Evolutionary conservation across 305 asterid genomes (phyloP).

Genomic region (Fraxinus dipetala): DNA sequence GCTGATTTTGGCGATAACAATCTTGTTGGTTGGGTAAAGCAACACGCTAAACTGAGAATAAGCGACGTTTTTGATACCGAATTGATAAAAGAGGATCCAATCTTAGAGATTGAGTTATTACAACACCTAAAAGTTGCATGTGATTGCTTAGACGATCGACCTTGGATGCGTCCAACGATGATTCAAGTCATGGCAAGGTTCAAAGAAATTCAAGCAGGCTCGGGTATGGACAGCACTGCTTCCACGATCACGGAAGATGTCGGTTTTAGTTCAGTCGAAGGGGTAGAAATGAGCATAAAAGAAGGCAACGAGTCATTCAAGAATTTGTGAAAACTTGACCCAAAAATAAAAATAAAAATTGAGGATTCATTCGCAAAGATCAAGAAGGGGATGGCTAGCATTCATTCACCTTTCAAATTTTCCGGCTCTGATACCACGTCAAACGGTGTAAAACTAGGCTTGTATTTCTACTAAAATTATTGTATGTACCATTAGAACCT

Average conservation of each 20-base stretch:
- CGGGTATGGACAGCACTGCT: constrained; percentile 55
- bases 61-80: constrained; percentile 69
- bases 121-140: constrained; percentile 73
- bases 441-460: constrained; percentile 13
- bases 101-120: constrained; percentile 65
- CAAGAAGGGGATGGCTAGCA: constrained; percentile 6
- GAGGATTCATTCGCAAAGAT: constrained; percentile 11
- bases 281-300: constrained; percentile 77
- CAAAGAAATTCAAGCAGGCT: constrained; percentile 80
- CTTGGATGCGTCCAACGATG: constrained; percentile 84
- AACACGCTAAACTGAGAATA: constrained; percentile 53
- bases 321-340: constrained; percentile 45
- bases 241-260: constrained; percentile 55
- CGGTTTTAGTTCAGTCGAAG: constrained; percentile 45
- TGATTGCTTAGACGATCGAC: constrained; percentile 76
- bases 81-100: constrained; percentile 63
- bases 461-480: constrained; percentile 31
- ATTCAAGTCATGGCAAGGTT: constrained; percentile 82
- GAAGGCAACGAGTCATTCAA: constrained; percentile 75
- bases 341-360: not conserved
- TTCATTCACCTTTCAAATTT: constrained; percentile 24
- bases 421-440: constrained; percentile 17
- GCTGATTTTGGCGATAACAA: constrained; percentile 88
- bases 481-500: constrained; percentile 45
- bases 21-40: constrained; percentile 90